phyloP scores from a whole-genome alignment of 805 yeast species.

The Nakazawaea holstii region DNA sequence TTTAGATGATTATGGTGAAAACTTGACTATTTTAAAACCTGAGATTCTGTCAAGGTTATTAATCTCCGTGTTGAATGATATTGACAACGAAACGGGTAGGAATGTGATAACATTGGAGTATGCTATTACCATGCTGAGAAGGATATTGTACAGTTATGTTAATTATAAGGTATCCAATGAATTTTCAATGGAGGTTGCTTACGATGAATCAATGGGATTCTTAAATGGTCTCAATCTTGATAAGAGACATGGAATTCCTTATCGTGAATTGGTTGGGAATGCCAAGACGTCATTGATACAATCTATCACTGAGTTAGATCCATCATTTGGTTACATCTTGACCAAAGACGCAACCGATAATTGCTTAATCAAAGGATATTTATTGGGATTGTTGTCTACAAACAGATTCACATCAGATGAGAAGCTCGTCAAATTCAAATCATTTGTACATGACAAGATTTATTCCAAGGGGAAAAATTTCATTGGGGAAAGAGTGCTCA shows the following conservation, averaged over 20 bases:
- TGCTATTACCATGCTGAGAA: neutral
- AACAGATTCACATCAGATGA: neutral
- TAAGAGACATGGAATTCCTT: no score
- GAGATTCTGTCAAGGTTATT: neutral
- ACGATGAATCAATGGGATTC: neutral
- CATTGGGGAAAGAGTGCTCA: constrained; percentile 2
- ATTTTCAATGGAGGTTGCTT: neutral
- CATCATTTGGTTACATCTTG: neutral
- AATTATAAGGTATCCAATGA: neutral
- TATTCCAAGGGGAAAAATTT: neutral
- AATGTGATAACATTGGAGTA: neutral
- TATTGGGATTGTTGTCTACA: constrained; percentile 1
- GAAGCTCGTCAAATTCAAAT: neutral
- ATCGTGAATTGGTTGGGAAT: no score
- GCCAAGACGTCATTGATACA: constrained; percentile 3
- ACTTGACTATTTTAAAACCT: neutral
- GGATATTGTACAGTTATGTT: constrained; percentile 1
- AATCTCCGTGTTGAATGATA: neutral
- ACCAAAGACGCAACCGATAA: neutral
- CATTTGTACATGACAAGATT: neutral
- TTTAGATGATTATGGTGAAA: neutral
- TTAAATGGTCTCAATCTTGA: neutral
- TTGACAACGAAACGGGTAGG: neutral
- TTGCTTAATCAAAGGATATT: constrained; percentile 1
- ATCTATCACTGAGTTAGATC: neutral